These are phyloP conservation scores for Xerophyta viscosa DNA, from an alignment of 106 monocot genomes.

Conservation along the genomic window DNA sequence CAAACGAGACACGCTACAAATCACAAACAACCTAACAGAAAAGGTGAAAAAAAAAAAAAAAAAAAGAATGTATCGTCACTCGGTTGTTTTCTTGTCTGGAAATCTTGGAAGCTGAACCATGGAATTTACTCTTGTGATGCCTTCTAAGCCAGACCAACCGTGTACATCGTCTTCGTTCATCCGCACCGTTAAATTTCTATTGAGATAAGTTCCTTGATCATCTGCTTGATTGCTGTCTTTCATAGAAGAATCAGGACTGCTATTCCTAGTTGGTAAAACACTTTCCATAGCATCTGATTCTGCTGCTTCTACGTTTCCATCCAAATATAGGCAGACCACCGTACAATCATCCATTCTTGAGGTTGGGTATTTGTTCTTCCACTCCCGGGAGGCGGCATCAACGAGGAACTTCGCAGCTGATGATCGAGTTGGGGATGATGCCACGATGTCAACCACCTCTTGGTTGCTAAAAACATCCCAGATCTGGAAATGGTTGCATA, in stretches of 20 bases:
- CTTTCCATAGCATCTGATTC: slow-evolving; percentile 1
- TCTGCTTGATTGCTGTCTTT: slow-evolving; percentile 7
- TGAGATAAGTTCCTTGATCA: slow-evolving; percentile 9
- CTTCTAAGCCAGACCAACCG: slow-evolving; percentile 32
- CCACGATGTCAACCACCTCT: slow-evolving; percentile 33
- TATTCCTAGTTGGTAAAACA: not conserved
- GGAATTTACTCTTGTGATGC: slow-evolving; percentile 35
- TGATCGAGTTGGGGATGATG: slow-evolving; percentile 22
- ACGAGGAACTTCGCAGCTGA: slow-evolving; percentile 25
- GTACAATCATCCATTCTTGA: slow-evolving; percentile 46
- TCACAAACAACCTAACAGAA: no score
- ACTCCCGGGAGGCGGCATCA: slow-evolving; percentile 30
- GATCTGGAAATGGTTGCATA: slow-evolving; percentile 8
- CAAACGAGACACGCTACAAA: no score
- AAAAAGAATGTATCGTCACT: no score
- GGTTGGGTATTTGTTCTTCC: slow-evolving; percentile 40
- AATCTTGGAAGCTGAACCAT: slow-evolving; percentile 40
- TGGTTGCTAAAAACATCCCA: slow-evolving; percentile 45
- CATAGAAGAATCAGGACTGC: not conserved
- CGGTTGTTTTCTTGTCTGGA: slow-evolving; percentile 14
- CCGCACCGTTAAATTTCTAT: slow-evolving; percentile 35
- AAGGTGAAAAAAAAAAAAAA: no score
- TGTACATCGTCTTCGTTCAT: slow-evolving; percentile 3
- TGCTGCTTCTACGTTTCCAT: slow-evolving; percentile 16
- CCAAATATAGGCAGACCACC: slow-evolving; percentile 38